Conservation (phyloP, 2,329 filamentous ascomycete genomes). For the Graphium sp. region DNA sequence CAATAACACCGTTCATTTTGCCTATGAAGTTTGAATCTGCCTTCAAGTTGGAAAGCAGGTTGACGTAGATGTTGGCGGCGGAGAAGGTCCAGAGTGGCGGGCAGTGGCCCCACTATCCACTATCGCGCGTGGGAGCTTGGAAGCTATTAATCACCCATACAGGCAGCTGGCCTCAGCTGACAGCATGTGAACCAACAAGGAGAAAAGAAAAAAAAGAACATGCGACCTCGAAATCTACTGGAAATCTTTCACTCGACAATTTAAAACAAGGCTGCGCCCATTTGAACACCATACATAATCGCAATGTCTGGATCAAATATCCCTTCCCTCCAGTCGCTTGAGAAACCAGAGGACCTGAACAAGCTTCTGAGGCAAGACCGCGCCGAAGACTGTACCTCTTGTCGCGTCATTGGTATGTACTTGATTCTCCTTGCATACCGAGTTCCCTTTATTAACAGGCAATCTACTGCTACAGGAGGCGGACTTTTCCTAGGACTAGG, state of each 20-base stretch:
- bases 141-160: no score
- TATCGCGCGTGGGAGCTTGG: no score
- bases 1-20: slow-evolving; percentile 72
- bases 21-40: no score
- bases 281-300: no score
- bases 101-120: no score
- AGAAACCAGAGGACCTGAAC: slow-evolving; percentile 45
- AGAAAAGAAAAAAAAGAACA: background rate
- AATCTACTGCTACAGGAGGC: slow-evolving; percentile 34
- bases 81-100: no score
- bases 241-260: no score
- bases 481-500: slow-evolving; percentile 60
- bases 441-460: background rate
- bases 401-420: slow-evolving; percentile 50
- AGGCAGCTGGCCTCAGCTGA: no score
- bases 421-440: slow-evolving; percentile 1
- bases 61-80: no score
- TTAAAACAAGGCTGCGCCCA: no score
- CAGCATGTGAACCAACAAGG: no score
- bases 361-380: slow-evolving; percentile 37
- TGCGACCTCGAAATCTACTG: slow-evolving; percentile 19
- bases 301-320: slow-evolving; percentile 28
- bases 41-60: no score
- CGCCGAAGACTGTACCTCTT: slow-evolving; percentile 52
- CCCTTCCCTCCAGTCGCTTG: slow-evolving; percentile 32